phyloP scores from a whole-genome alignment of 2,329 filamentous ascomycete species.

The Xylaria sp. region DNA sequence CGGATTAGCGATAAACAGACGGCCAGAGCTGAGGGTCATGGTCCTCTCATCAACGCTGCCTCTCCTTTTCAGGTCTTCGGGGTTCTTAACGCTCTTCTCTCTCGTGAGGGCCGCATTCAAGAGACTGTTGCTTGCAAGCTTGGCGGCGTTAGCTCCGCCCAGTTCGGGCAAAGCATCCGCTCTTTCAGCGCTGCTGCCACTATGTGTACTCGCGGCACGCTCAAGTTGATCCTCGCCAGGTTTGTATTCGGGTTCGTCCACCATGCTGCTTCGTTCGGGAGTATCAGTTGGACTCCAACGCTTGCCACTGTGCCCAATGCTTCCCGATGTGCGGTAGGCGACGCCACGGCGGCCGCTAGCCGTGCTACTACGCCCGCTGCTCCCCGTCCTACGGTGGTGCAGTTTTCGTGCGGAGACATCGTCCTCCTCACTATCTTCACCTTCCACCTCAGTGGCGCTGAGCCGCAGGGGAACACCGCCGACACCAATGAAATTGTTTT shows the following conservation, averaged over 20 bases:
- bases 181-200: slow-evolving; percentile 69
- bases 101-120: slow-evolving; percentile 68
- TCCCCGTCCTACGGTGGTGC: slow-evolving; percentile 77
- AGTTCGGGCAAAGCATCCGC: slow-evolving; percentile 71
- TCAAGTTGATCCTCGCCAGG: slow-evolving; percentile 47
- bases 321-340: slow-evolving; percentile 64
- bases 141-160: slow-evolving; percentile 54
- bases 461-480: slow-evolving; percentile 89
- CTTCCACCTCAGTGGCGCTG: slow-evolving; percentile 95
- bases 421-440: slow-evolving; percentile 83
- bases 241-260: slow-evolving; percentile 54
- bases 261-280: slow-evolving; percentile 66
- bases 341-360: slow-evolving; percentile 62
- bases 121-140: slow-evolving; percentile 68
- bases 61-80: slow-evolving; percentile 77
- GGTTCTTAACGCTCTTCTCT: slow-evolving; percentile 73
- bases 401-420: slow-evolving; percentile 62
- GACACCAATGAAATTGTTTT: slow-evolving; percentile 77
- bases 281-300: slow-evolving; percentile 66
- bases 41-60: slow-evolving; percentile 88
- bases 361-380: slow-evolving; percentile 78
- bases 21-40: slow-evolving; percentile 76
- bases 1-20: slow-evolving; percentile 88
- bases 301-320: slow-evolving; percentile 55
- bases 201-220: slow-evolving; percentile 61